Conservation (phyloP, 1,284 basidiomycete genomes). For the Anthracocystis walkeri region DNA sequence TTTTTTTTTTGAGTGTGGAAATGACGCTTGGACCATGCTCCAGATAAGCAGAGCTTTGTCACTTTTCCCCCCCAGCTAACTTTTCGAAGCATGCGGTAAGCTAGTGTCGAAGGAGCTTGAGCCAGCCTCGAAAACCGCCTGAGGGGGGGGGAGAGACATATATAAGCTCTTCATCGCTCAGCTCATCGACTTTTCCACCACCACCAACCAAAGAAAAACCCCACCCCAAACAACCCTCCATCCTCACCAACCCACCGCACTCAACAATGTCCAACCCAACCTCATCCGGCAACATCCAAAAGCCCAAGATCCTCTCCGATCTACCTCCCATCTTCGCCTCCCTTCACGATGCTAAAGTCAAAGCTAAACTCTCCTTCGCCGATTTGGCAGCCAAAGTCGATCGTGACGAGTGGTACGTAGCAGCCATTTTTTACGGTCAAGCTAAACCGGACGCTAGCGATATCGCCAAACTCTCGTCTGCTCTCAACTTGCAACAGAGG, state of each 20-base stretch:
- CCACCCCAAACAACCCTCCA: neutral
- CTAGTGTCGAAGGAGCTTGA: too few relatives aligned
- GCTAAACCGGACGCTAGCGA: slow-evolving; percentile 60
- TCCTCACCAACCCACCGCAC: neutral
- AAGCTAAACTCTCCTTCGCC: slow-evolving; percentile 54
- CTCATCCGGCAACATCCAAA: slow-evolving; percentile 32
- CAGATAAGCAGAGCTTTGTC: too few relatives aligned
- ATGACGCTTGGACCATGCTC: too few relatives aligned
- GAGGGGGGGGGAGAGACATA: too few relatives aligned
- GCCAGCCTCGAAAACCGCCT: too few relatives aligned
- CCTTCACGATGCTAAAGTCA: slow-evolving; percentile 57
- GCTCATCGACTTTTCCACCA: too few relatives aligned
- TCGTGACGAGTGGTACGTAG: slow-evolving; percentile 60
- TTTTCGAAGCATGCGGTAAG: too few relatives aligned
- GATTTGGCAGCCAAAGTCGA: slow-evolving; percentile 53
- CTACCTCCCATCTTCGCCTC: slow-evolving; percentile 50
- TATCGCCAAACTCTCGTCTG: slow-evolving; percentile 41
- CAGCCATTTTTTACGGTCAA: slow-evolving; percentile 65
- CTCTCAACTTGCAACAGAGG: slow-evolving; percentile 41
- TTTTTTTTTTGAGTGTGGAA: too few relatives aligned
- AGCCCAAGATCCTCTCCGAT: slow-evolving; percentile 48
- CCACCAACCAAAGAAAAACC: neutral
- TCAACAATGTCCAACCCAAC: slow-evolving; percentile 17
- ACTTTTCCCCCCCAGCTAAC: too few relatives aligned
- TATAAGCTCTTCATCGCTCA: too few relatives aligned